These are phyloP conservation scores for Tylopilus sp. DNA, from an alignment of 1,284 basidiomycete genomes.

Conservation along the genomic window DNA sequence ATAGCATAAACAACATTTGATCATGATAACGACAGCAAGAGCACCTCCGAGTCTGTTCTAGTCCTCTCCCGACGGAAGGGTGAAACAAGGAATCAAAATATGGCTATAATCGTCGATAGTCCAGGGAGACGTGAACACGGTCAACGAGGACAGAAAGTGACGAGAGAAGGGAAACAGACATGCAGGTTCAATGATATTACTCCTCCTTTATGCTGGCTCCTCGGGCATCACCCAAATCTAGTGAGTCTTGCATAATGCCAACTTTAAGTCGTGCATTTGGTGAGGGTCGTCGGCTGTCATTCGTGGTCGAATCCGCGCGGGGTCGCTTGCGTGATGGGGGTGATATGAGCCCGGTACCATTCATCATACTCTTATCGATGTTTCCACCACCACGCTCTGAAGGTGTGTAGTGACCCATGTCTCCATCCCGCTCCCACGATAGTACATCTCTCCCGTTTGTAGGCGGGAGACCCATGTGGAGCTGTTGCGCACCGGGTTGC, in stretches of 20 bases:
- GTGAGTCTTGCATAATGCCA: conserved; percentile 22
- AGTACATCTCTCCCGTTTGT: conserved; percentile 36
- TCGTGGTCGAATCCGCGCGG: conserved; percentile 32
- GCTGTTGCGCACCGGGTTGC: conserved; percentile 35
- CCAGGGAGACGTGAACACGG: conserved; percentile 1
- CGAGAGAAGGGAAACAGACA: background rate
- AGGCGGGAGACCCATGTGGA: conserved; percentile 42
- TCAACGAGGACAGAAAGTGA: background rate
- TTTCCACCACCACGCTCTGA: conserved; percentile 40
- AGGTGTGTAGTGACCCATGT: conserved; percentile 38
- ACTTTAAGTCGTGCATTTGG: conserved; percentile 30
- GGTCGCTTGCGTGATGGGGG: conserved; percentile 42
- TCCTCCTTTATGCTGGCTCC: conserved; percentile 38
- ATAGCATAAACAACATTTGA: conserved; percentile 16
- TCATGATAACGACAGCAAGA: conserved; percentile 6
- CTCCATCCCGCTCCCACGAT: conserved; percentile 45
- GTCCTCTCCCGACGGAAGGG: conserved; percentile 5
- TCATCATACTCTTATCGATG: conserved; percentile 27
- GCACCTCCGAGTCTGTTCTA: background rate
- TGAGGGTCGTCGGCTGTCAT: conserved; percentile 34
- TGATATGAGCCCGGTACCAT: conserved; percentile 33
- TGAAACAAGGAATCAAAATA: background rate
- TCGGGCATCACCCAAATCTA: conserved; percentile 24
- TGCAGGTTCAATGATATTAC: conserved; percentile 9
- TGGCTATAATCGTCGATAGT: conserved; percentile 8